Evolutionary conservation across 495 filamentous ascomycete species (phyloP).

Genomic region (Filosporella fistucella): DNA sequence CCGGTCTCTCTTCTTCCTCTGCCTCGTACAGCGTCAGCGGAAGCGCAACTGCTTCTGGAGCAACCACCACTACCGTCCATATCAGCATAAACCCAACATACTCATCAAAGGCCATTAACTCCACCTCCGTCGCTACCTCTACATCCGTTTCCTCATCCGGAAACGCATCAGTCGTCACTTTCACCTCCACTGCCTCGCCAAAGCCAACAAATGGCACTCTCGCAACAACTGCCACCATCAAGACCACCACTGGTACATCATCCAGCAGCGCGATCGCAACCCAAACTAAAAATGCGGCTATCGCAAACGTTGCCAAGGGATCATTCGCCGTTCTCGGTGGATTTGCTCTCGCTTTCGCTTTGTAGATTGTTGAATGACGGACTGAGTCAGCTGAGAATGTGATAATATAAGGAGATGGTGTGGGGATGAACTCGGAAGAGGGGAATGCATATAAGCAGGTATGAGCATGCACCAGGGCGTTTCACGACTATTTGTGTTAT

Average conservation of each 20-base stretch:
- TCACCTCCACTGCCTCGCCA: not conserved
- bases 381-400: too few relatives aligned
- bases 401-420: too few relatives aligned
- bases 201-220: conserved; percentile 13
- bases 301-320: conserved; percentile 9
- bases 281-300: conserved; percentile 8
- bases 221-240: not conserved
- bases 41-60: not conserved
- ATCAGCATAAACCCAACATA: too few relatives aligned
- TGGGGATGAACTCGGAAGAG: too few relatives aligned
- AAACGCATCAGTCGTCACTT: not conserved
- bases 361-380: too few relatives aligned
- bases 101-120: too few relatives aligned
- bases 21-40: not conserved
- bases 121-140: not conserved
- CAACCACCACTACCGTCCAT: too few relatives aligned
- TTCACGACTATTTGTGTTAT: too few relatives aligned
- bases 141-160: conserved; percentile 6
- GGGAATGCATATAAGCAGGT: too few relatives aligned
- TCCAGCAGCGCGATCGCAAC: not conserved
- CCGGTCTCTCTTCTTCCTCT: too few relatives aligned
- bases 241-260: not conserved
- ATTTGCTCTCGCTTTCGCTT: conserved; percentile 16
- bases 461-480: too few relatives aligned
- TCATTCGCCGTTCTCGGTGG: conserved; percentile 15